A percentile compares a stretch with the other conserved stretches of the same genome.
Evolutionary conservation across 31 red algal species (phyloP).

Genomic region (Odonthalia washingtoniensis): DNA sequence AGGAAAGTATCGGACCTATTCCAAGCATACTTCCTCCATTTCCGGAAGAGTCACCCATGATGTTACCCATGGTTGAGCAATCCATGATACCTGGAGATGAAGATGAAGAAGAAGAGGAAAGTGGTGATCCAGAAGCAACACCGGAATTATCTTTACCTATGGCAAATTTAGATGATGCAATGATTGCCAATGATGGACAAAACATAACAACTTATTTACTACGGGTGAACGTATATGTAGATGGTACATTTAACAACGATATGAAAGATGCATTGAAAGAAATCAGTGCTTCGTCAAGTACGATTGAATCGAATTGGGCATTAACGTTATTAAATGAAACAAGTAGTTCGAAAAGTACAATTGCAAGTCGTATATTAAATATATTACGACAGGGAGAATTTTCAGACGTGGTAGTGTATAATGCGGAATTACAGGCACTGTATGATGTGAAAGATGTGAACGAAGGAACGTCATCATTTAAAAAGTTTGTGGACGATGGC

Average conservation of each 20-base stretch:
- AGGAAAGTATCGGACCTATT: too few species aligned
- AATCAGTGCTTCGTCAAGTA: not conserved
- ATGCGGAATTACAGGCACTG: constrained; percentile 40
- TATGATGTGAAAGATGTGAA: constrained; percentile 16
- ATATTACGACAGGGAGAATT: not conserved
- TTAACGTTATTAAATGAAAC: not conserved
- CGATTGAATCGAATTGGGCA: not conserved
- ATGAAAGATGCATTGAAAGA: not conserved
- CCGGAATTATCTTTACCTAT: not conserved
- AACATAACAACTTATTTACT: not conserved
- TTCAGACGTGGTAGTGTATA: not conserved
- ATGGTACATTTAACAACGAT: not conserved
- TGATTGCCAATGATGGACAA: not conserved
- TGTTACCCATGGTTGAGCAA: too few species aligned
- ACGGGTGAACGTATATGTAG: not conserved
- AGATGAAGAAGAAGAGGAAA: too few species aligned
- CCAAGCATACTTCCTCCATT: too few species aligned
- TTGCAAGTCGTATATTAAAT: not conserved
- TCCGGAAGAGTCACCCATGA: too few species aligned
- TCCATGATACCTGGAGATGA: too few species aligned
- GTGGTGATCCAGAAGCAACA: too few species aligned
- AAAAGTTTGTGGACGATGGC: constrained; percentile 21
- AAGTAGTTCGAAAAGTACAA: not conserved
- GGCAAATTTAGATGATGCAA: not conserved
- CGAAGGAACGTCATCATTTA: constrained; percentile 8